Conservation (phyloP, 495 filamentous ascomycete species). For the Penicillium desertorum region DNA sequence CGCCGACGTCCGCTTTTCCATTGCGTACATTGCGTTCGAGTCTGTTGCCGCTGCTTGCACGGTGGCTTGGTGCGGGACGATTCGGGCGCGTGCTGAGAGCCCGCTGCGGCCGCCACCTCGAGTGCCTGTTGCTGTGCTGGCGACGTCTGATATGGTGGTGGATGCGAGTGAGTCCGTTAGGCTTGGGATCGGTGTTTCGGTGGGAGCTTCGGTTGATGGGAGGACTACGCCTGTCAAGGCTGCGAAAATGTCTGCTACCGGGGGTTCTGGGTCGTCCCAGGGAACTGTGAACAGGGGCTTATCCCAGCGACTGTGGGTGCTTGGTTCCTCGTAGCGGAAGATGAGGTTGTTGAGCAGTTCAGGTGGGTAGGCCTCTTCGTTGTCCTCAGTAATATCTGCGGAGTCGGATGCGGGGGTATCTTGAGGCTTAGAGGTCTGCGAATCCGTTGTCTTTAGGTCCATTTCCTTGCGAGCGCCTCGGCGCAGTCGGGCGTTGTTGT, state of each 20-base stretch:
- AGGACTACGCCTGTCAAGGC: constrained; percentile 54
- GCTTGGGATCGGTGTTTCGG: constrained; percentile 27
- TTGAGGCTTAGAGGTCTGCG: neutral
- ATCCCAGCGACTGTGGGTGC: constrained; percentile 93
- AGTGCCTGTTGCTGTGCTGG: constrained; percentile 32
- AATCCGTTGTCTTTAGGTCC: neutral
- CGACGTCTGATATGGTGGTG: constrained; percentile 32
- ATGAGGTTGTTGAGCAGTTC: constrained; percentile 88
- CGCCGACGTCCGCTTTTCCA: constrained; percentile 82
- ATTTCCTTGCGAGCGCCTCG: constrained; percentile 16
- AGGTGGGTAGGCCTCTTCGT: constrained; percentile 58
- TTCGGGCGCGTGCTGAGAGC: constrained; percentile 32
- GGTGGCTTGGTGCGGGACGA: constrained; percentile 80
- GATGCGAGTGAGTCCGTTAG: constrained; percentile 30
- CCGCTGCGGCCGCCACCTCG: constrained; percentile 20
- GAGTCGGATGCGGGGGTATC: constrained; percentile 7
- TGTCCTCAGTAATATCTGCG: constrained; percentile 26
- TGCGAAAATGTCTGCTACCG: constrained; percentile 75
- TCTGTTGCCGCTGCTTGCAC: constrained; percentile 65
- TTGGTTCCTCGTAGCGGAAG: constrained; percentile 95
- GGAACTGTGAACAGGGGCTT: constrained; percentile 88
- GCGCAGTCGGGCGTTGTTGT: constrained; percentile 42
- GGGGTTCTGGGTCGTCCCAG: constrained; percentile 70
- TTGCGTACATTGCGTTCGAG: constrained; percentile 77
- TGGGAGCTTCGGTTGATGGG: constrained; percentile 23